phyloP scores from a whole-genome alignment of 768 basidiomycete species.

The Leccinum truebloodii region DNA sequence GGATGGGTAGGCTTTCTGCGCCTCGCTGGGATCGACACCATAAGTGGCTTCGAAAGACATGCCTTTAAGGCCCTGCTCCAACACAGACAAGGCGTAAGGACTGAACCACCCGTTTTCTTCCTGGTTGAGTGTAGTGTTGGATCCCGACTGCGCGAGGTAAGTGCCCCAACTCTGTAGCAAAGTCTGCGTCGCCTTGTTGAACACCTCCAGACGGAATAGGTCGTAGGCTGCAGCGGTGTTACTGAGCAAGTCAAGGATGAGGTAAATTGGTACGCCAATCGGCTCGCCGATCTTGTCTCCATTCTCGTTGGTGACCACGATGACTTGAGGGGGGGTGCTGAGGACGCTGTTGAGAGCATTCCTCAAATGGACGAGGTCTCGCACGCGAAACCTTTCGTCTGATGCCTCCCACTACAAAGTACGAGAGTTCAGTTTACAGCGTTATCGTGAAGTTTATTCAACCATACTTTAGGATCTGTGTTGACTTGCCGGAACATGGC shows the following conservation, averaged over 20 bases:
- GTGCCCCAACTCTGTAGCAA: slow-evolving; percentile 4
- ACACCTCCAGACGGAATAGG: slow-evolving; percentile 12
- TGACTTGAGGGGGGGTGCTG: neutral
- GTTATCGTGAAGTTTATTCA: neutral
- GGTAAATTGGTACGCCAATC: slow-evolving; percentile 20
- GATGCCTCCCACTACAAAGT: neutral
- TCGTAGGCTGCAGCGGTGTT: slow-evolving; percentile 24
- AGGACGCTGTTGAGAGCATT: neutral
- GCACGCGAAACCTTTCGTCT: neutral
- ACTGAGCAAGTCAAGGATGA: slow-evolving; percentile 22
- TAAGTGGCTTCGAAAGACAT: slow-evolving; percentile 3
- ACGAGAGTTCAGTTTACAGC: neutral
- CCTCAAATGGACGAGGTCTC: neutral
- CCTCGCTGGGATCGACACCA: slow-evolving; percentile 1
- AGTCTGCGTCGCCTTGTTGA: slow-evolving; percentile 1
- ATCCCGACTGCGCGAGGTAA: slow-evolving; percentile 6
- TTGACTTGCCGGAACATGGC: neutral
- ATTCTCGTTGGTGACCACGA: neutral
- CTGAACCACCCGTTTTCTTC: slow-evolving; percentile 3
- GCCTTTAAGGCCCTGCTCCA: neutral
- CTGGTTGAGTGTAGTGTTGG: slow-evolving; percentile 8
- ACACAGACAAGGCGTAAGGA: neutral
- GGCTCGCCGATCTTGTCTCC: slow-evolving; percentile 14
- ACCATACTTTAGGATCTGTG: neutral
- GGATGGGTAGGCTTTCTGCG: slow-evolving; percentile 17